A percentile compares a stretch with the other conserved stretches of the same genome.
These are phyloP conservation scores for Xylariaceae sp. DNA, from an alignment of 2,329 filamentous ascomycete genomes.

Conservation along the genomic window DNA sequence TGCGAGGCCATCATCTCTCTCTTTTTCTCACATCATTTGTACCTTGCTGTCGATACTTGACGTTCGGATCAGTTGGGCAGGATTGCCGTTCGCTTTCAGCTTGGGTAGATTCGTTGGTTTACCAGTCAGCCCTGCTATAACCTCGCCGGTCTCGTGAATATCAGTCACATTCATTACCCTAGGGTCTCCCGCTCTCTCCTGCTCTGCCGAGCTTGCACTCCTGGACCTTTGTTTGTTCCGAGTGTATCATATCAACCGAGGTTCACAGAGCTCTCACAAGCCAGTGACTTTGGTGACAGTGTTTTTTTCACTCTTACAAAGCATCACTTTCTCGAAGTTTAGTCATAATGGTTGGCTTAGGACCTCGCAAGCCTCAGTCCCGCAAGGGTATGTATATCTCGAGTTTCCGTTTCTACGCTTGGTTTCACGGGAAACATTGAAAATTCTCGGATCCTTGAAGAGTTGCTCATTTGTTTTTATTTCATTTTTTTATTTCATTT, in stretches of 20 bases:
- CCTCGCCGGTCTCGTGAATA: no score
- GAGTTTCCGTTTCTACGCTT: conserved; percentile 3
- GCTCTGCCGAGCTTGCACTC: background rate
- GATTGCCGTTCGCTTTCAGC: background rate
- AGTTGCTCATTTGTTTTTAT: no score
- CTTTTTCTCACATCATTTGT: background rate
- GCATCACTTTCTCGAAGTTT: conserved; percentile 9
- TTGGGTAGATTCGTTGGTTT: background rate
- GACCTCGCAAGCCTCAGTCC: conserved; percentile 46
- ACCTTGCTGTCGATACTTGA: background rate
- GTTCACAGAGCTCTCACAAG: background rate
- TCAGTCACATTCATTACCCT: background rate
- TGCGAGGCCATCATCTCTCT: background rate
- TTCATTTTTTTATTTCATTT: no score
- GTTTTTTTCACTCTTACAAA: conserved; percentile 25
- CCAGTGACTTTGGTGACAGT: background rate
- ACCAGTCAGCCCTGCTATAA: no score
- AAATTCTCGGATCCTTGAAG: background rate
- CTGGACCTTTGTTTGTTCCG: background rate
- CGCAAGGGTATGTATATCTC: conserved; percentile 59
- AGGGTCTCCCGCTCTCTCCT: background rate
- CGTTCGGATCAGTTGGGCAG: background rate
- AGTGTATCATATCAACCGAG: no score
- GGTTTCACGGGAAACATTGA: background rate
- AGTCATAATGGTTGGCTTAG: conserved; percentile 46